Conservation (phyloP, 2,329 filamentous ascomycete genomes). For the Colletotrichum coccodes region DNA sequence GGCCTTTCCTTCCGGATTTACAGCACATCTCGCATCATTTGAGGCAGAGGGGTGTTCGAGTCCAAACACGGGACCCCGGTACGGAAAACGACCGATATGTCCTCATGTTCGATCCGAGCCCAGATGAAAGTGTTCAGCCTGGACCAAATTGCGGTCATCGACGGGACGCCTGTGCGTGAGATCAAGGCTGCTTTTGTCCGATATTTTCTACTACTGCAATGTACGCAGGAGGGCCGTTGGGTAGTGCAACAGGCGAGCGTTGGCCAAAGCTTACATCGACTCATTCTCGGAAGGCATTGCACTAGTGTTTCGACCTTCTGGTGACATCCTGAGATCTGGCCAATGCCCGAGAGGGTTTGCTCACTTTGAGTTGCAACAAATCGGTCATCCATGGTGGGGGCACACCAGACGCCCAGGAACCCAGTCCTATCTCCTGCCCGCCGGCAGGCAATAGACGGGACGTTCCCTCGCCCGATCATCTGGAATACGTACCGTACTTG, state of each 20-base stretch:
- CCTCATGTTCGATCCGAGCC: slow-evolving; percentile 1
- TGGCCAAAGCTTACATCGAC: slow-evolving; percentile 32
- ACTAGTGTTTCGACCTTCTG: slow-evolving; percentile 31
- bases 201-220: slow-evolving; percentile 26
- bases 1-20: neutral
- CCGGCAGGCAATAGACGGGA: slow-evolving; percentile 28
- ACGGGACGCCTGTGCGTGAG: slow-evolving; percentile 5
- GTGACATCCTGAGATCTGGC: slow-evolving; percentile 29
- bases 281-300: slow-evolving; percentile 18
- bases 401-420: slow-evolving; percentile 20
- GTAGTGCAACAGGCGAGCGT: slow-evolving; percentile 13
- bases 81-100: slow-evolving; percentile 16
- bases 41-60: slow-evolving; percentile 17
- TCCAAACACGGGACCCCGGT: slow-evolving; percentile 20
- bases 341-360: slow-evolving; percentile 16
- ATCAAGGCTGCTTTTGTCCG: slow-evolving; percentile 12
- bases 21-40: slow-evolving; percentile 9
- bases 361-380: slow-evolving; percentile 31
- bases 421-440: neutral
- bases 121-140: slow-evolving; percentile 10
- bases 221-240: slow-evolving; percentile 6
- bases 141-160: slow-evolving; percentile 16
- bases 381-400: slow-evolving; percentile 11
- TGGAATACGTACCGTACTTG: slow-evolving; percentile 19
- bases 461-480: slow-evolving; percentile 3